phyloP scores from a whole-genome alignment of 2,329 filamentous ascomycete species.

The Colletotrichum agaves region DNA sequence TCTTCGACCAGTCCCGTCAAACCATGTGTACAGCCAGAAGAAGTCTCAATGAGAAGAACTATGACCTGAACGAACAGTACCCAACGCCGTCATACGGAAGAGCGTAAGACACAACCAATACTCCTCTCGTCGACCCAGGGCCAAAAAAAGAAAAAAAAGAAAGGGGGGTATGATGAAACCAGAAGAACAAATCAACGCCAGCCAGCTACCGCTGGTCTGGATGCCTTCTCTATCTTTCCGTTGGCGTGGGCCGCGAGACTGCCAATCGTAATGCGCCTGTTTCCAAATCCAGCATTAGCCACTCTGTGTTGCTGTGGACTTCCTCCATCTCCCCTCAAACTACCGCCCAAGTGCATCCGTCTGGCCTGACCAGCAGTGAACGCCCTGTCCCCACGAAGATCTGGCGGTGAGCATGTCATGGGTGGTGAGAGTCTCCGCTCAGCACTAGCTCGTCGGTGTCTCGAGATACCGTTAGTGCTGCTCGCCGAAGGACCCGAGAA shows the following conservation, averaged over 20 bases:
- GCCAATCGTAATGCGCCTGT: constrained; percentile 38
- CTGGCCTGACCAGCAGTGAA: constrained; percentile 67
- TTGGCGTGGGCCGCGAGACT: constrained; percentile 26
- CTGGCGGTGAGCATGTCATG: constrained; percentile 61
- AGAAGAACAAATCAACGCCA: constrained; percentile 52
- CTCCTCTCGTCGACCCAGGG: constrained; percentile 3
- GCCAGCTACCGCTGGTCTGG: constrained; percentile 42
- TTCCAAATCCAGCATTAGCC: constrained; percentile 32
- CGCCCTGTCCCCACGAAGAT: constrained; percentile 48
- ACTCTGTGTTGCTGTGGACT: constrained; percentile 41
- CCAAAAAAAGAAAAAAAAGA: constrained; percentile 20
- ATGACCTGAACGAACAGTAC: constrained; percentile 2
- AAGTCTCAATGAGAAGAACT: not conserved
- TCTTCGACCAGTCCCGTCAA: constrained; percentile 25
- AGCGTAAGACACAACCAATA: constrained; percentile 3
- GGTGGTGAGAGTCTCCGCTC: constrained; percentile 65
- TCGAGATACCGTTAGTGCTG: constrained; percentile 65
- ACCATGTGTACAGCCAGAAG: constrained; percentile 22
- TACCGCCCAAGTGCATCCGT: constrained; percentile 65
- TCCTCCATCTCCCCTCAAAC: constrained; percentile 44
- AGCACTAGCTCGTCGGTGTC: constrained; percentile 60
- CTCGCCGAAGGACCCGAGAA: constrained; percentile 59
- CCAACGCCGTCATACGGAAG: constrained; percentile 24
- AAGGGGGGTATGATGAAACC: constrained; percentile 32
- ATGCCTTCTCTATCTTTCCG: constrained; percentile 36